phyloP scores from a whole-genome alignment of 2,329 filamentous ascomycete genomes.

The Phaeomoniella chlamydospora region DNA sequence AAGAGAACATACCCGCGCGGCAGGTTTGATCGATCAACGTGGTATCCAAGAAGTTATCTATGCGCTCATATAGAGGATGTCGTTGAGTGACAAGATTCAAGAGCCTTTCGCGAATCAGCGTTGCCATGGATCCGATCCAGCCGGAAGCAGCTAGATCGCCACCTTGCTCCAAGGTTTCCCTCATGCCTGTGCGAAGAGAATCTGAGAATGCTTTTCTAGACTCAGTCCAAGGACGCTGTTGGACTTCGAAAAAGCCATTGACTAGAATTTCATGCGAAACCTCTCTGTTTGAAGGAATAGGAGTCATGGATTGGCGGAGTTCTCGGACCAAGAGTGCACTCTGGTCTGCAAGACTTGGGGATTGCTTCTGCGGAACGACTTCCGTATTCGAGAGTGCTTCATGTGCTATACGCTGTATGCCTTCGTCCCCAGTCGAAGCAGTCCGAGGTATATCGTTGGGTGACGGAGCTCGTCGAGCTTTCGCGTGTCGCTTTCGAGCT shows the following conservation, averaged over 20 bases:
- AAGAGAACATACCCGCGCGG: constrained; percentile 46
- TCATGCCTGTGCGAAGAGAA: constrained; percentile 31
- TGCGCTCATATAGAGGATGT: constrained; percentile 46
- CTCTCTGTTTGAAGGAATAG: constrained; percentile 45
- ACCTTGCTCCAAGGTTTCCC: constrained; percentile 44
- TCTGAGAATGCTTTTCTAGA: constrained; percentile 43
- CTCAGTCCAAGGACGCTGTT: constrained; percentile 31
- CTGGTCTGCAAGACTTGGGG: background rate
- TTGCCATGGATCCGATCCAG: constrained; percentile 54
- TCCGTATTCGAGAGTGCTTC: constrained; percentile 18
- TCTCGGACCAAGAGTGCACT: background rate
- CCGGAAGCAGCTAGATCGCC: constrained; percentile 36
- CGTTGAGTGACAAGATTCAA: constrained; percentile 43
- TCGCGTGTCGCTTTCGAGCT: constrained; percentile 18
- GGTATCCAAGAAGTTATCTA: constrained; percentile 46
- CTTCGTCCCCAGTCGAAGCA: constrained; percentile 6
- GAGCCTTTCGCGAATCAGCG: constrained; percentile 47
- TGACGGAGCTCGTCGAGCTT: constrained; percentile 3
- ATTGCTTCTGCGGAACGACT: constrained; percentile 11
- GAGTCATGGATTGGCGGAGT: constrained; percentile 40
- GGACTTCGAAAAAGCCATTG: constrained; percentile 48
- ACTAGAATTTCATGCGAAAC: constrained; percentile 51
- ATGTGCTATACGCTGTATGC: constrained; percentile 39
- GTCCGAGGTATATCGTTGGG: constrained; percentile 10
- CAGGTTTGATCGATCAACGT: constrained; percentile 43